phyloP scores from a whole-genome alignment of 176 grass and related monocot species.

The Aegilops sharonensis region DNA sequence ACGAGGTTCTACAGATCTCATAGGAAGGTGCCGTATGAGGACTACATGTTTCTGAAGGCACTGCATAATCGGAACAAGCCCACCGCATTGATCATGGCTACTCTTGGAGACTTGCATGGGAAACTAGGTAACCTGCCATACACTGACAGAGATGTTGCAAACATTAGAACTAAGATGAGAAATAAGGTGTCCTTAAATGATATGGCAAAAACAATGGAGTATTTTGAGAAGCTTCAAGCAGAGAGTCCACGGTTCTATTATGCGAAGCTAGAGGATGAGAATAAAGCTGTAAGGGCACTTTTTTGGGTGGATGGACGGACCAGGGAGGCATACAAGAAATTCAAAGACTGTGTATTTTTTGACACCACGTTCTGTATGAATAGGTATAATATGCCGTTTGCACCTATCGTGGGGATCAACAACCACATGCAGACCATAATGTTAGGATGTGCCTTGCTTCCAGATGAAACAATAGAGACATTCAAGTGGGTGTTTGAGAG shows the following conservation, averaged over 20 bases:
- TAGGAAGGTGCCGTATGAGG: background rate
- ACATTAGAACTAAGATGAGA: background rate
- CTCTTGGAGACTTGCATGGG: background rate
- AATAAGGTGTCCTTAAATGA: background rate
- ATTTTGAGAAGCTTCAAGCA: too few species aligned
- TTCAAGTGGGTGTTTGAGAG: background rate
- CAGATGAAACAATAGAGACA: background rate
- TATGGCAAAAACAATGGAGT: background rate
- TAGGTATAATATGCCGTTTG: background rate
- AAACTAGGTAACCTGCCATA: background rate
- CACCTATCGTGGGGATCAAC: slow-evolving; percentile 17
- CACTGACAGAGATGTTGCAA: background rate
- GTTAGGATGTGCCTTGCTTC: background rate
- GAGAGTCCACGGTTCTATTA: too few species aligned
- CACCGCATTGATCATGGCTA: background rate
- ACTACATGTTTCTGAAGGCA: background rate
- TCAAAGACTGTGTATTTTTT: background rate
- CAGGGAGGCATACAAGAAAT: too few species aligned
- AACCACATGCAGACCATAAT: slow-evolving; percentile 13
- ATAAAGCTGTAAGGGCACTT: too few species aligned
- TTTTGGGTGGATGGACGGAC: too few species aligned
- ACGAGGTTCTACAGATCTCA: background rate
- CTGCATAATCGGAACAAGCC: background rate
- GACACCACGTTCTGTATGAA: slow-evolving; percentile 18
- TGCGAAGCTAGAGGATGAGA: too few species aligned